Conservation (phyloP, 1,284 basidiomycete species). For the Trichosporon inkin region DNA sequence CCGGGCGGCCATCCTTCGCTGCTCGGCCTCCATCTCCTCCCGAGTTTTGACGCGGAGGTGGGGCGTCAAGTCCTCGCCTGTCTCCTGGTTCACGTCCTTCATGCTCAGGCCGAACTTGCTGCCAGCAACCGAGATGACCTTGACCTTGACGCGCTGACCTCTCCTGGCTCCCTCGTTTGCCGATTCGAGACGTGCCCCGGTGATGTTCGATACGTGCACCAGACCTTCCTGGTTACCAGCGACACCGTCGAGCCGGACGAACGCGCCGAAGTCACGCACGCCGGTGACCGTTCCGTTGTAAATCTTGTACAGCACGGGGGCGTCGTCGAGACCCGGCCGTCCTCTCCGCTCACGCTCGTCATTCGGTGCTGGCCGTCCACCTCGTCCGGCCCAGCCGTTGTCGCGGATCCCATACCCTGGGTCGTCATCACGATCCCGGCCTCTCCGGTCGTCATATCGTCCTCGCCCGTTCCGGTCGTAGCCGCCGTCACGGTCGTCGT, state of each 20-base stretch:
- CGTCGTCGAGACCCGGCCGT: constrained; percentile 63
- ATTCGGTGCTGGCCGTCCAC: constrained; percentile 13
- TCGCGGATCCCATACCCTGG: constrained; percentile 15
- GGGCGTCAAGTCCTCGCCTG: constrained; percentile 79
- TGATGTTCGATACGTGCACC: constrained; percentile 90
- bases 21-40: constrained; percentile 77
- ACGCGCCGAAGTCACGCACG: constrained; percentile 93
- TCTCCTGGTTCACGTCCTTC: constrained; percentile 92
- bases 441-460: constrained; percentile 12
- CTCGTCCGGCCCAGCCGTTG: constrained; percentile 29
- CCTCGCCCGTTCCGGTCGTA: constrained; percentile 48
- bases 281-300: constrained; percentile 82
- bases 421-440: constrained; percentile 24
- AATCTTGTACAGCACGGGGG: constrained; percentile 88
- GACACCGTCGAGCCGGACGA: constrained; percentile 83
- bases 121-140: constrained; percentile 89
- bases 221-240: constrained; percentile 83
- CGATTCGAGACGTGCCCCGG: constrained; percentile 75
- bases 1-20: constrained; percentile 61
- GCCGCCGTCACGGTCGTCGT: constrained; percentile 51
- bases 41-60: constrained; percentile 90
- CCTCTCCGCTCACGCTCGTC: constrained; percentile 27
- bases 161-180: constrained; percentile 80
- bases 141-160: constrained; percentile 84
- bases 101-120: constrained; percentile 80